Evolutionary conservation across 306 rosid genomes (phyloP).

Genomic region (Fragaria ananassa): DNA sequence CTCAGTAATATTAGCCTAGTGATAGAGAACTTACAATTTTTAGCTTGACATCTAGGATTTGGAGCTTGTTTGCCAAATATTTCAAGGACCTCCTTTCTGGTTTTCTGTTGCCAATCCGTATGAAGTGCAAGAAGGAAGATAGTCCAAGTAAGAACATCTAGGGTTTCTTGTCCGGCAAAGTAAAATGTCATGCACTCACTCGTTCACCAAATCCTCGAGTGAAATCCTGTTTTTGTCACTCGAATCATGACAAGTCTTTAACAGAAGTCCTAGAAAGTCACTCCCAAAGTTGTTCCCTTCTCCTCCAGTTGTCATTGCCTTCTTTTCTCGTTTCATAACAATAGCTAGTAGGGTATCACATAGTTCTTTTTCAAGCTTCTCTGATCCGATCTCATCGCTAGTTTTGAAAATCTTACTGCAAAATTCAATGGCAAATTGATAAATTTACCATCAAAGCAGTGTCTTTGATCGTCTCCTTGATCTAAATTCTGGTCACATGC

Average conservation of each 20-base stretch:
- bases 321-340: conserved; percentile 15
- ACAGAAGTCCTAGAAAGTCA: not conserved
- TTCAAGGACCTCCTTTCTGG: conserved; percentile 23
- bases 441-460: not conserved
- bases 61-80: conserved; percentile 23
- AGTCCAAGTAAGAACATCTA: conserved; percentile 21
- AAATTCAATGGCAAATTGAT: not conserved
- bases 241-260: conserved; percentile 20
- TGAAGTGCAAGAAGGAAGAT: conserved; percentile 22
- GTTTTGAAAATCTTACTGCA: conserved; percentile 16
- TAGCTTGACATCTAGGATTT: conserved; percentile 9
- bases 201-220: conserved; percentile 17
- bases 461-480: not conserved
- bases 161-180: conserved; percentile 22
- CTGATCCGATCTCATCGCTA: conserved; percentile 11
- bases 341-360: not conserved
- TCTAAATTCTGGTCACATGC: too few relatives aligned
- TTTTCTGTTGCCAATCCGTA: conserved; percentile 27
- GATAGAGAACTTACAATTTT: conserved; percentile 12
- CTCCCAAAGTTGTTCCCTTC: conserved; percentile 18
- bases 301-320: conserved; percentile 1
- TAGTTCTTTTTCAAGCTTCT: conserved; percentile 1
- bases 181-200: conserved; percentile 30
- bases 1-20: not conserved
- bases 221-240: not conserved